phyloP scores from a whole-genome alignment of 2,329 filamentous ascomycete genomes.

The Lachnellula hyalina region DNA sequence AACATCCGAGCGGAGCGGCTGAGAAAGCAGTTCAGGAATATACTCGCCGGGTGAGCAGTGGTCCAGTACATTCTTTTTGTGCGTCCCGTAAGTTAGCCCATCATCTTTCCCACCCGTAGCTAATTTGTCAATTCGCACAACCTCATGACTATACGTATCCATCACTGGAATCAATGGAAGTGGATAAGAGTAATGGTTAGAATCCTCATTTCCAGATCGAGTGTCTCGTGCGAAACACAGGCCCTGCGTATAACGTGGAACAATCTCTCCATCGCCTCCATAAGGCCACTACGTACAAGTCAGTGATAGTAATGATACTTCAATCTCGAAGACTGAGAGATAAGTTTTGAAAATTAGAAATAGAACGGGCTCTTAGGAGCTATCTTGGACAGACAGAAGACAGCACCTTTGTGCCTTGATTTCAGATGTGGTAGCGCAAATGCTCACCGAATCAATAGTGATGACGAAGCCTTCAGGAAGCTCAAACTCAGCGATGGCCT shows the following conservation, averaged over 20 bases:
- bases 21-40: slow-evolving; percentile 36
- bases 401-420: too few species aligned
- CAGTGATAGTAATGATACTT: background rate
- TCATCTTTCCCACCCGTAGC: slow-evolving; percentile 36
- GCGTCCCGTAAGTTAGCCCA: slow-evolving; percentile 37
- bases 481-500: slow-evolving; percentile 45
- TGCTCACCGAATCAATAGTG: slow-evolving; percentile 39
- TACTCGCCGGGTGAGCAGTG: slow-evolving; percentile 34
- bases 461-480: slow-evolving; percentile 50
- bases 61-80: slow-evolving; percentile 39
- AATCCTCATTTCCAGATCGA: slow-evolving; percentile 12
- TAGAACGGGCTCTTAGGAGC: background rate
- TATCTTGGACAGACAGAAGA: background rate
- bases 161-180: slow-evolving; percentile 43
- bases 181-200: slow-evolving; percentile 47
- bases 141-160: slow-evolving; percentile 41
- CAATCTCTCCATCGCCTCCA: slow-evolving; percentile 45
- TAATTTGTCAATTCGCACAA: slow-evolving; percentile 44
- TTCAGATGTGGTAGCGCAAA: background rate
- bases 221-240: slow-evolving; percentile 47
- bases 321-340: background rate
- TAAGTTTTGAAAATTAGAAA: slow-evolving; percentile 8
- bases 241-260: slow-evolving; percentile 47
- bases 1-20: slow-evolving; percentile 38
- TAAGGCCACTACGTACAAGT: slow-evolving; percentile 43